Conservation (phyloP, 2,329 filamentous ascomycete species). For the Aspergillus sp. region DNA sequence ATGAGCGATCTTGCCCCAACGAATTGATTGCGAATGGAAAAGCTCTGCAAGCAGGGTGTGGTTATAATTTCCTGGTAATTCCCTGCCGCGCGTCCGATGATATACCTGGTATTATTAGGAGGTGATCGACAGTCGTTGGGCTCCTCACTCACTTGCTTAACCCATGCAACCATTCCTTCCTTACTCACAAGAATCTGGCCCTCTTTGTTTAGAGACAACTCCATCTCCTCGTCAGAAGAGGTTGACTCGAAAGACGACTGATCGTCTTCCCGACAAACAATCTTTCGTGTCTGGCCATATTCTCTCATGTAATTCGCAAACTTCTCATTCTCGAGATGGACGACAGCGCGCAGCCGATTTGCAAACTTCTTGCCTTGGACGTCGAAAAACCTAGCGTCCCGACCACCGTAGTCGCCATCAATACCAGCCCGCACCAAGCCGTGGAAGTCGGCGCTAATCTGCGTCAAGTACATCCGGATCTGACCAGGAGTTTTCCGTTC, state of each 20-base stretch:
- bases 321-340: slow-evolving; percentile 20
- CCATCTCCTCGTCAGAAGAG: background rate
- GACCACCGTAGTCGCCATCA: slow-evolving; percentile 21
- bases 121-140: background rate
- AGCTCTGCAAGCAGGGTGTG: slow-evolving; percentile 24
- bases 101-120: slow-evolving; percentile 22
- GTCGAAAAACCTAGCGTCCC: slow-evolving; percentile 14
- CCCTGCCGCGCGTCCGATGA: slow-evolving; percentile 23
- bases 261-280: background rate
- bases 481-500: slow-evolving; percentile 14
- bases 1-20: slow-evolving; percentile 23
- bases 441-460: slow-evolving; percentile 20
- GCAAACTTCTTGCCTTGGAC: background rate
- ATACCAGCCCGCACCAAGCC: slow-evolving; percentile 20
- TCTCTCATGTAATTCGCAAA: slow-evolving; percentile 22
- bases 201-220: background rate
- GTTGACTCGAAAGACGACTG: background rate
- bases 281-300: slow-evolving; percentile 17
- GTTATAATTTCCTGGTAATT: slow-evolving; percentile 32
- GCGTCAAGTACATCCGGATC: slow-evolving; percentile 23
- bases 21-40: slow-evolving; percentile 29
- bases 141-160: slow-evolving; percentile 16
- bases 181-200: slow-evolving; percentile 15
- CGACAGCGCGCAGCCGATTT: slow-evolving; percentile 18
- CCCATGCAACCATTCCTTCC: slow-evolving; percentile 19